Evolutionary conservation across 345 rosid species (phyloP), one percentile per base, ranked within the genome.

Genomic region (Dimocarpus longan): DNA sequence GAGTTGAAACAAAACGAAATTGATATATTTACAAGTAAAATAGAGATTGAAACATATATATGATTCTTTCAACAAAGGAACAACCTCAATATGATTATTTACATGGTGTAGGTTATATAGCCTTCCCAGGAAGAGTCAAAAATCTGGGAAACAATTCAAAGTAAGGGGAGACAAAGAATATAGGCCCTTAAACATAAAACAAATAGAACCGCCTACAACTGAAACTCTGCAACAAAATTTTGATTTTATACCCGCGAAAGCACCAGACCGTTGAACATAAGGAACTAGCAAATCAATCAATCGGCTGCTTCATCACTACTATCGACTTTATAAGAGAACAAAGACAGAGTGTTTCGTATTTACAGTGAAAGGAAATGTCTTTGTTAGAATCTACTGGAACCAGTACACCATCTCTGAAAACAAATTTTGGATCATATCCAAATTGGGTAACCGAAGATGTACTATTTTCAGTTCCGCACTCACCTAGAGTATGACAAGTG

Each of bases 391-490:
- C 86, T 65, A 82, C 77, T 16, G 93, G 87, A 76, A 88, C 88
- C 85, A 93, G 81, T 60, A 93, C 81, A 69, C 97, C 97, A 77
- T 96, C 92, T 79, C 92, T 83, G 90, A 91, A 84, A 80, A 88
- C 75, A 82, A 89, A 92, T 66, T 76, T 62, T 63, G 78, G 89
- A 74, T 89, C 83, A 32, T 74, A 76, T 62, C 87, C 86, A 0
- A 76, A 70, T 75, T 79, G 82, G 13, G 81, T 60, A 64, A 28
- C 70, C 18, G 77, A 75, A 68, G 80, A 66, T 57, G 57, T 65
- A 26, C 65, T 79, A 79, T 81, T 82, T 74, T 84, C 77, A 22
- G 69, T 82, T 37, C 44, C 50, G 37, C 76, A 39, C 68, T 68
- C 85, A 66, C 82, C 85, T n/a, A 48, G 24, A 57, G 81, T 42